Evolutionary conservation across 202 grass and related monocot genomes (phyloP).

Genomic region (Saccharum hybrid): DNA sequence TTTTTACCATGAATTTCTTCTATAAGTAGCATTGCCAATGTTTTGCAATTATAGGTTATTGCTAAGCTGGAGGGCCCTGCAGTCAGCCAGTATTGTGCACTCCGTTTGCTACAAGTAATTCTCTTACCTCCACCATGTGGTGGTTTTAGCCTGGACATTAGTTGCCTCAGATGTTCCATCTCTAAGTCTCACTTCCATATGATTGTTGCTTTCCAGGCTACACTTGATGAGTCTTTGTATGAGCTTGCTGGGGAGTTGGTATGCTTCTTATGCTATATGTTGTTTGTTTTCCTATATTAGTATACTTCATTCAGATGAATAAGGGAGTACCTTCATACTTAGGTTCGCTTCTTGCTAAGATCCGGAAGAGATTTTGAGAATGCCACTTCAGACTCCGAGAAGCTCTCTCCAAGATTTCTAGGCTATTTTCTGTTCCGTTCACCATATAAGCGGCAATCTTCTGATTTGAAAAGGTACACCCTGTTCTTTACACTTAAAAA

Average conservation of each 20-base stretch:
- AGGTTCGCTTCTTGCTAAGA: constrained; percentile 98
- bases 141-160: constrained; percentile 30
- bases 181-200: constrained; percentile 35
- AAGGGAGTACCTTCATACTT: constrained; percentile 41
- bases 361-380: constrained; percentile 97
- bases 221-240: constrained; percentile 95
- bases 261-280: constrained; percentile 52
- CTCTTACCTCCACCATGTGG: constrained; percentile 31
- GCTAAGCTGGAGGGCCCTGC: constrained; percentile 98
- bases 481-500: constrained; percentile 37
- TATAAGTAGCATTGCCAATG: constrained; percentile 41
- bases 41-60: constrained; percentile 75
- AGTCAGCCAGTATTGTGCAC: constrained; percentile 95
- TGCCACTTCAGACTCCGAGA: constrained; percentile 79
- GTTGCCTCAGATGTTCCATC: constrained; percentile 38
- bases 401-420: constrained; percentile 90
- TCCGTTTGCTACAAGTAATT: constrained; percentile 92
- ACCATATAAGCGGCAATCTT: constrained; percentile 80
- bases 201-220: constrained; percentile 68
- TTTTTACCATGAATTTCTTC: constrained; percentile 32
- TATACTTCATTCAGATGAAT: constrained; percentile 27
- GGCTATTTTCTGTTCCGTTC: constrained; percentile 86
- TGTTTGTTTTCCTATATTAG: constrained; percentile 41
- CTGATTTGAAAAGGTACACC: constrained; percentile 85
- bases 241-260: constrained; percentile 97